phyloP scores from a whole-genome alignment of 495 filamentous ascomycete species.

The Hypoxylon subgilvum region DNA sequence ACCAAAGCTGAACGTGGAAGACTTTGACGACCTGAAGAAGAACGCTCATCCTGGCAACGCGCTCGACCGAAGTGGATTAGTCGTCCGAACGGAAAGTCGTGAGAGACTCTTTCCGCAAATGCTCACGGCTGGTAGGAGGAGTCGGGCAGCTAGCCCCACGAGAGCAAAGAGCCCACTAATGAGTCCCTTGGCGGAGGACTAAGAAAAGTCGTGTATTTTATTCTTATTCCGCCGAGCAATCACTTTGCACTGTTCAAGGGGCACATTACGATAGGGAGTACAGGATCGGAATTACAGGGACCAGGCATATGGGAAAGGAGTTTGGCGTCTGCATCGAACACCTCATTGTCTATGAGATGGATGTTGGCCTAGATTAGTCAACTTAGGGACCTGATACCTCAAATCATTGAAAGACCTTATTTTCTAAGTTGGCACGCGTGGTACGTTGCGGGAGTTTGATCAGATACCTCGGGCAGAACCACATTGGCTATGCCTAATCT shows the following conservation, averaged over 20 bases:
- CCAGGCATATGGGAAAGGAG: constrained; percentile 20
- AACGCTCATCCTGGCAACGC: constrained; percentile 54
- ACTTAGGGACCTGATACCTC: constrained; percentile 18
- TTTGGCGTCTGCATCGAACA: constrained; percentile 9
- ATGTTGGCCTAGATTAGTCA: constrained; percentile 1
- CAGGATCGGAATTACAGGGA: constrained; percentile 30
- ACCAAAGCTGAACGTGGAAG: constrained; percentile 66
- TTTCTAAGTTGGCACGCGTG: constrained; percentile 5
- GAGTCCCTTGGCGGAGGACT: constrained; percentile 51
- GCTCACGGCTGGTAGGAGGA: constrained; percentile 59
- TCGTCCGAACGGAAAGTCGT: constrained; percentile 79
- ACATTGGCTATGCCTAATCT: constrained; percentile 8
- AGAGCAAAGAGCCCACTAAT: constrained; percentile 70
- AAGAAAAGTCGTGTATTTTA: constrained; percentile 30
- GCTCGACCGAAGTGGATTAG: constrained; percentile 75
- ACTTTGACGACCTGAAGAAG: constrained; percentile 62
- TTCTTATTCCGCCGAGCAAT: constrained; percentile 26
- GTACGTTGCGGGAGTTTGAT: constrained; percentile 10
- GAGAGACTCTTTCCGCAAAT: constrained; percentile 66
- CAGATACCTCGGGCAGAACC: constrained; percentile 2
- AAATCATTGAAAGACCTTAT: constrained; percentile 1
- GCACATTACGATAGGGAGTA: constrained; percentile 18
- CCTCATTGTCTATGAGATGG: constrained; percentile 4
- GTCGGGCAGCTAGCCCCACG: constrained; percentile 68
- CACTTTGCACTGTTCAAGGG: constrained; percentile 9